Conservation (phyloP, 192 early-diverging fungal genomes). For the Umbelopsis ramanniana region DNA sequence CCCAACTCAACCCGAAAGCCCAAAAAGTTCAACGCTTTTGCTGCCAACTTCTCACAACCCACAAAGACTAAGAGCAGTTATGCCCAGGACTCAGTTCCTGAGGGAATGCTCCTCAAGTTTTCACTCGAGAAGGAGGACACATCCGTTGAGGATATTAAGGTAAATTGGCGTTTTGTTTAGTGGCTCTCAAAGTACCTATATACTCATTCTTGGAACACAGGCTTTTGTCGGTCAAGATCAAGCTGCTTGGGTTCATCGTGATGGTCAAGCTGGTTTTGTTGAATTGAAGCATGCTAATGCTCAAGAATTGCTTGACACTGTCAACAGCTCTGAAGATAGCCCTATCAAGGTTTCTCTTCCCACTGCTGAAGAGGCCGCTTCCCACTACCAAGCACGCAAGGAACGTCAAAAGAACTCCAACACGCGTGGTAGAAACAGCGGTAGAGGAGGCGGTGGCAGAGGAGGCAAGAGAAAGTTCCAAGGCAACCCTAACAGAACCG, state of each 20-base stretch:
- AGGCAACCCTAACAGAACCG: conserved; percentile 8
- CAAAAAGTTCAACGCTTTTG: conserved; percentile 31
- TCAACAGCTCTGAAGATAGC: not conserved
- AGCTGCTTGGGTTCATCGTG: not conserved
- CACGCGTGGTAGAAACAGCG: not conserved
- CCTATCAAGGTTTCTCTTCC: not conserved
- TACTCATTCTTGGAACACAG: not conserved
- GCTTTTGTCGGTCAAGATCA: not conserved
- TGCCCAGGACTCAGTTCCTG: not conserved
- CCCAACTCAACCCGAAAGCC: not conserved
- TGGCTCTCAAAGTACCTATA: not conserved
- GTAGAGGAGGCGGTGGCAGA: not conserved
- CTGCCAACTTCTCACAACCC: not conserved
- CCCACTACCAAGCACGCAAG: not conserved
- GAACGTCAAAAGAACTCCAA: not conserved
- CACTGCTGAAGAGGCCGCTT: conserved; percentile 3
- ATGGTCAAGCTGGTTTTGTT: not conserved
- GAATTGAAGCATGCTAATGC: conserved; percentile 7
- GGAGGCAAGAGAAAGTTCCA: conserved; percentile 7
- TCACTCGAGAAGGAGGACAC: not conserved
- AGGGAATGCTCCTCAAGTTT: not conserved
- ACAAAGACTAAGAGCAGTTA: not conserved
- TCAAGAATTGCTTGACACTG: conserved; percentile 1
- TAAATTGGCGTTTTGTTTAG: not conserved
- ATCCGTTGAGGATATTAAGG: conserved; percentile 3